Conservation (phyloP, 2,329 filamentous ascomycete genomes). For the Purpureocillium lavendulum region DNA sequence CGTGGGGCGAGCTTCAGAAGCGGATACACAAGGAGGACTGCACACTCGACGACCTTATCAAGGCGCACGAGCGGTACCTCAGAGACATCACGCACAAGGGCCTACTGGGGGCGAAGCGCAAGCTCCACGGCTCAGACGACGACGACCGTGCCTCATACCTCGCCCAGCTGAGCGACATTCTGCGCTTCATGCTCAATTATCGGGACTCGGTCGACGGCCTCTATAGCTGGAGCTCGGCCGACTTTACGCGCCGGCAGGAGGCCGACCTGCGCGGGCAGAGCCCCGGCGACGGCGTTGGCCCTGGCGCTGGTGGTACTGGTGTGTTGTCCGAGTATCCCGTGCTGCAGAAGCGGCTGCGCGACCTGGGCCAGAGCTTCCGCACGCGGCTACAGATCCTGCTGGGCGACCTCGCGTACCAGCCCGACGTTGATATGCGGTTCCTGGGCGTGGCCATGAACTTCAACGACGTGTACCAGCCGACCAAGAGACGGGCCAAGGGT, state of each 20-base stretch:
- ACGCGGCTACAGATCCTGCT: constrained; percentile 71
- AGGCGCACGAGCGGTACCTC: constrained; percentile 83
- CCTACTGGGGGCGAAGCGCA: constrained; percentile 65
- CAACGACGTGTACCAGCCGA: constrained; percentile 88
- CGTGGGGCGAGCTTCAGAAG: constrained; percentile 83
- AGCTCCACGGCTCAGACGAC: constrained; percentile 35
- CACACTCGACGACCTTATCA: constrained; percentile 90
- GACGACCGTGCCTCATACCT: constrained; percentile 75
- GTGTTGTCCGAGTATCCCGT: constrained; percentile 62
- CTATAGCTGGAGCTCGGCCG: constrained; percentile 89
- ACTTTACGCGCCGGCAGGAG: constrained; percentile 89
- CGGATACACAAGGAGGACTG: constrained; percentile 77
- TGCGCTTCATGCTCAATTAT: constrained; percentile 90
- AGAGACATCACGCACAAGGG: constrained; percentile 95
- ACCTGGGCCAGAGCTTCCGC: constrained; percentile 69
- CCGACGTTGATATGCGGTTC: constrained; percentile 92
- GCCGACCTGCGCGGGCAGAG: constrained; percentile 54
- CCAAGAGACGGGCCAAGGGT: constrained; percentile 51
- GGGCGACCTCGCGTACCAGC: constrained; percentile 85
- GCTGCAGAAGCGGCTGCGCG: constrained; percentile 63
- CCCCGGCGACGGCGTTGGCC: constrained; percentile 15
- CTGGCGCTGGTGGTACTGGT: no score
- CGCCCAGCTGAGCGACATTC: constrained; percentile 80
- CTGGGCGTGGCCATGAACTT: constrained; percentile 98
- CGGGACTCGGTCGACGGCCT: constrained; percentile 89